Evolutionary conservation across 2,329 filamentous ascomycete genomes (phyloP), one percentile per base, ranked within the genome.

Genomic region (Elsinoe batatas): DNA sequence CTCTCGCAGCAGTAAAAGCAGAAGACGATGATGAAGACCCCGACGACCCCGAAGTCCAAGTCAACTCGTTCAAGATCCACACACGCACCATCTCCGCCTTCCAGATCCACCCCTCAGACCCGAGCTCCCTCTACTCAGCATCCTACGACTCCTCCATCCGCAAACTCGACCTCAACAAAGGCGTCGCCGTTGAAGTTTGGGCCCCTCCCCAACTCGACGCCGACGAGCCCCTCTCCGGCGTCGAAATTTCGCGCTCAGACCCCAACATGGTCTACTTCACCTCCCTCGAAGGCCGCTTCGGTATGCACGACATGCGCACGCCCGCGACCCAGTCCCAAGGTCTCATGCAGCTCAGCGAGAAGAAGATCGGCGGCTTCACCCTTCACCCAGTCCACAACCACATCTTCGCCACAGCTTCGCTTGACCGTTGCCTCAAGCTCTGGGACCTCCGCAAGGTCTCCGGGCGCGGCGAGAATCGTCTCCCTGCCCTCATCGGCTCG

Each of bases 291-390:
- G 93, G 93, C 1, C 76, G 76, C 0, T 84, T 97, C 26, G 91
- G 91, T 0, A 83, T 86, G 1, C 83, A 93, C 64, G 93, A 98
- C 64, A 77, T 85, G 55, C 82, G 91, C 6, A 77, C 79, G 0
- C 70, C 72, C 0, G 69, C 77, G 0, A 71, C 72, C 5, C 76
- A 81, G 2, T 77, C 79, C 0, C 63, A 71, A 0, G 80, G 89
- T 13, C 73, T 87, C 1, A 94, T 88, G 79, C 77, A 81, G 7
- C 74, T 97, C 0, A 87, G 84, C 0, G 90, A 94, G 54, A 91
- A 95, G 69, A 98, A 98, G 66, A 96, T 98, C 54, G 93, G 93
- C 15, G 93, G 93, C 0, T 97, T 97, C 69, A 87, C 85, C 0
- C 71, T 96, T 1, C 84, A 94, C 63, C 91, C 93, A 0, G 69